phyloP scores from a whole-genome alignment of 495 filamentous ascomycete species.

The Xanthoparmelia taractica region DNA sequence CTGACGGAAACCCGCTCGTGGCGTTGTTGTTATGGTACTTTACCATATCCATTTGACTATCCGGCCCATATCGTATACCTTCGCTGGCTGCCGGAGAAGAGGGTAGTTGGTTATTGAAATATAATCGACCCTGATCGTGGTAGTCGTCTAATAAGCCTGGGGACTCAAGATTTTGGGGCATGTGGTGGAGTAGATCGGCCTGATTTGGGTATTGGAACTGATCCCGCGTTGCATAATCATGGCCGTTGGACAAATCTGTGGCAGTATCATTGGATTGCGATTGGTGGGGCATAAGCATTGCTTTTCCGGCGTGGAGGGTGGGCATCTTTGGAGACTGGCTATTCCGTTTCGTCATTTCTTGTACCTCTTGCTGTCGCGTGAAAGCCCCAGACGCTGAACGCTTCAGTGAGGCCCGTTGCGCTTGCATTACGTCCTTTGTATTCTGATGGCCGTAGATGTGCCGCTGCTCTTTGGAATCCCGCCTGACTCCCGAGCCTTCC shows the following conservation, averaged over 20 bases:
- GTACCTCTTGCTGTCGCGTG: conserved; percentile 38
- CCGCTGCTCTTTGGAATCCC: neutral
- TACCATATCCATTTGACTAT: conserved; percentile 51
- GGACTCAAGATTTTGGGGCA: conserved; percentile 48
- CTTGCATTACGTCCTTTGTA: conserved; percentile 3
- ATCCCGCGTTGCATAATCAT: conserved; percentile 18
- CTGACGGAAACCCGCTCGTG: conserved; percentile 2
- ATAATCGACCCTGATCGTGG: neutral
- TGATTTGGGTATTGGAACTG: conserved; percentile 29
- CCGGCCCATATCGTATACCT: conserved; percentile 39
- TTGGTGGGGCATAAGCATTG: neutral
- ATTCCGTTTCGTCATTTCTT: conserved; percentile 32
- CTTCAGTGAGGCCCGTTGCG: conserved; percentile 47
- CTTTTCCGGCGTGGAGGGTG: neutral
- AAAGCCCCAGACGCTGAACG: conserved; percentile 64
- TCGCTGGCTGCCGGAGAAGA: conserved; percentile 32
- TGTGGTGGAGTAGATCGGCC: conserved; percentile 28
- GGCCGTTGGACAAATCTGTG: conserved; percentile 24
- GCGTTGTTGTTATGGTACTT: conserved; percentile 35
- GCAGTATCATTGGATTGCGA: conserved; percentile 43
- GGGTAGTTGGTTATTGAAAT: conserved; percentile 13
- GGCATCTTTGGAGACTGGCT: conserved; percentile 28
- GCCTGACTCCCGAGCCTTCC: conserved; percentile 1
- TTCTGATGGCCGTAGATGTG: neutral
- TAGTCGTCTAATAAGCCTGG: conserved; percentile 44